phyloP scores from a whole-genome alignment of 768 basidiomycete genomes.

The Rhodotorula diobovata region DNA sequence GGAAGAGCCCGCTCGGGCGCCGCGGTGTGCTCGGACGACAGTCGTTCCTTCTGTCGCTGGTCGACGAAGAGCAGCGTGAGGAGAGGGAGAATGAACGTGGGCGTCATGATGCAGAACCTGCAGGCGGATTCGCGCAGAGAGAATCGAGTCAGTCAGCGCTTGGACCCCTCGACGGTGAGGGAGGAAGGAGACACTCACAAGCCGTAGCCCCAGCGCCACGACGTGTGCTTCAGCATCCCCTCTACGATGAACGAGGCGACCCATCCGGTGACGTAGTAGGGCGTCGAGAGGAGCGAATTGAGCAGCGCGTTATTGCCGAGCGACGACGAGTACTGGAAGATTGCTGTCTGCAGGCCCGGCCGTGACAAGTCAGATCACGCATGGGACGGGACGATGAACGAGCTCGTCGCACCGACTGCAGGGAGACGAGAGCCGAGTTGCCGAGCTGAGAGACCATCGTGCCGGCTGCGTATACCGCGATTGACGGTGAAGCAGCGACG shows the following conservation, averaged over 20 bases:
- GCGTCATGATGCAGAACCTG: slow-evolving; percentile 1
- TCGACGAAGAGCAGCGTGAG: not conserved
- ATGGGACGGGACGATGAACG: not conserved
- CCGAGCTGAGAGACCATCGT: not conserved
- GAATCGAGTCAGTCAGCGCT: no score
- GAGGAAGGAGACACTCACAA: not conserved
- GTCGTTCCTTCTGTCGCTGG: not conserved
- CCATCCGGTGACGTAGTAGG: not conserved
- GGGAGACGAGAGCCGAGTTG: not conserved
- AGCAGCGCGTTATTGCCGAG: not conserved
- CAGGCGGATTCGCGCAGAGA: no score
- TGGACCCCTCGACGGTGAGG: no score
- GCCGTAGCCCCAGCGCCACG: not conserved
- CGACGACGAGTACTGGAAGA: not conserved
- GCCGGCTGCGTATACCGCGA: not conserved
- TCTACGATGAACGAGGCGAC: not conserved
- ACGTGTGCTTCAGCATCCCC: not conserved
- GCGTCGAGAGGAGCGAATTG: not conserved
- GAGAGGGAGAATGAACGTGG: not conserved
- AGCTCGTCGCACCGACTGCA: not conserved
- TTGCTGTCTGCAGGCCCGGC: not conserved
- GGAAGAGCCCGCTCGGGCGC: no score
- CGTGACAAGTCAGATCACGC: no score
- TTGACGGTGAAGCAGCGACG: not conserved
- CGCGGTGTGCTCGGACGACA: no score